These are phyloP conservation scores for Colletotrichum sidae DNA, from an alignment of 2,329 filamentous ascomycete species.

Conservation along the genomic window DNA sequence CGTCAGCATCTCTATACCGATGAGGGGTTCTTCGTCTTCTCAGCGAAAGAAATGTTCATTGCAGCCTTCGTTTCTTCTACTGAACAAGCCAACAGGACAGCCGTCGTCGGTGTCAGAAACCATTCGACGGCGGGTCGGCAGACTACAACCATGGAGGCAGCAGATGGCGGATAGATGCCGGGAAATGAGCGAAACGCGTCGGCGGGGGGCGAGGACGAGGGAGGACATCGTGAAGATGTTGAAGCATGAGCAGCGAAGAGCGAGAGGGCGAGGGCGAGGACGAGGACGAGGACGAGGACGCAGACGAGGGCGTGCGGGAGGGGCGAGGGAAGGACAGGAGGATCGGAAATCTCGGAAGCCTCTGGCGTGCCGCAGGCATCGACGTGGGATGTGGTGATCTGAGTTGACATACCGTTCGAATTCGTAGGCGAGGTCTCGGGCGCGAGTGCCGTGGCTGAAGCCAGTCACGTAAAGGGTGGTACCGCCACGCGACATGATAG, in stretches of 20 bases:
- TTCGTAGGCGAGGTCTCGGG: slow-evolving; percentile 99
- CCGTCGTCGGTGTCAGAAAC: slow-evolving; percentile 26
- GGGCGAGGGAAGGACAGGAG: slow-evolving; percentile 45
- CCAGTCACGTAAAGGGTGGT: slow-evolving; percentile 98
- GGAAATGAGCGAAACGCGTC: slow-evolving; percentile 46
- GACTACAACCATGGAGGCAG: slow-evolving; percentile 26
- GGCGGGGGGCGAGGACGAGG: slow-evolving; percentile 41
- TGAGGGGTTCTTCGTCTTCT: slow-evolving; percentile 1
- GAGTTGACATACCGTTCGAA: slow-evolving; percentile 98
- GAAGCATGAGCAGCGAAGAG: slow-evolving; percentile 46
- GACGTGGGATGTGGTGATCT: slow-evolving; percentile 52
- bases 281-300: slow-evolving; percentile 46
- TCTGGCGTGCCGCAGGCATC: slow-evolving; percentile 51
- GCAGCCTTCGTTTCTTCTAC: background rate
- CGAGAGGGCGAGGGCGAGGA: slow-evolving; percentile 45
- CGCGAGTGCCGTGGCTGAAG: slow-evolving; percentile 98
- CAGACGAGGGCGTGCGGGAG: slow-evolving; percentile 50
- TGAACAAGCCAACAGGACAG: slow-evolving; percentile 6
- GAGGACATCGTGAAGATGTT: slow-evolving; percentile 44
- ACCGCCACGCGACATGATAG: slow-evolving; percentile 87
- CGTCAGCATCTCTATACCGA: slow-evolving; percentile 58
- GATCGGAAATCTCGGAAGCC: slow-evolving; percentile 47
- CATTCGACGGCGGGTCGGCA: slow-evolving; percentile 27
- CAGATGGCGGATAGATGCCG: slow-evolving; percentile 46
- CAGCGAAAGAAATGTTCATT: slow-evolving; percentile 11